Evolutionary conservation across 306 rosid species (phyloP).

Genomic region (Coriaria nepalensis): DNA sequence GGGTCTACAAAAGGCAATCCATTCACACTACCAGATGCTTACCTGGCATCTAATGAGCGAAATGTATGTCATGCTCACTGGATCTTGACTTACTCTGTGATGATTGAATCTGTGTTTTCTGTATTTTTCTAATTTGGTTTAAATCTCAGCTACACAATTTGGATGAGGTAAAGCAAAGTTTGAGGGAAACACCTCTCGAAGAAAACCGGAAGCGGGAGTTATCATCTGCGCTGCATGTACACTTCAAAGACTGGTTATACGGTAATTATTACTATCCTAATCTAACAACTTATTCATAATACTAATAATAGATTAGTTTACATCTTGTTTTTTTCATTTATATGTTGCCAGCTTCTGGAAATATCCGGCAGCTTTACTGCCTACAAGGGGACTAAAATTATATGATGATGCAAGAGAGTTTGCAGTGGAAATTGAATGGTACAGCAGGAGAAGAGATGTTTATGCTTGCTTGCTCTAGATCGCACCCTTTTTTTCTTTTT

Average conservation of each 20-base stretch:
- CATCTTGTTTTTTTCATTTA: neutral
- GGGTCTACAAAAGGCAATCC: constrained; percentile 77
- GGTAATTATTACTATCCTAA: constrained; percentile 30
- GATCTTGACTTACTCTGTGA: neutral
- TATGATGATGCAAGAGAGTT: constrained; percentile 1
- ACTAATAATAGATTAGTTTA: neutral
- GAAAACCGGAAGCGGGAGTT: constrained; percentile 77
- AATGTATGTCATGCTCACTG: constrained; percentile 38
- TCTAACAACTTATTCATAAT: neutral
- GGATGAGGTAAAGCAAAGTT: constrained; percentile 56
- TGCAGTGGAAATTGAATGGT: constrained; percentile 22
- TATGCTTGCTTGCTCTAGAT: too few relatives aligned
- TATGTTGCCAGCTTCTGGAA: constrained; percentile 67
- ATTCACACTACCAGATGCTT: constrained; percentile 62
- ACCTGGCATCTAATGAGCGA: constrained; percentile 54
- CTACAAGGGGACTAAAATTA: constrained; percentile 75
- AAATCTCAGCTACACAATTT: constrained; percentile 54
- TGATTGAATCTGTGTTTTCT: neutral
- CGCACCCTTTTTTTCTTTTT: constrained; percentile 21
- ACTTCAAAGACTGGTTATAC: constrained; percentile 94
- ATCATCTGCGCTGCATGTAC: constrained; percentile 78
- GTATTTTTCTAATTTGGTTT: constrained; percentile 12
- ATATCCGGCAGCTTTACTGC: constrained; percentile 96
- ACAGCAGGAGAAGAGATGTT: constrained; percentile 19
- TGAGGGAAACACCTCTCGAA: constrained; percentile 81